Conservation (phyloP, 2,329 filamentous ascomycete species). For the Pseudogymnoascus sp. region DNA sequence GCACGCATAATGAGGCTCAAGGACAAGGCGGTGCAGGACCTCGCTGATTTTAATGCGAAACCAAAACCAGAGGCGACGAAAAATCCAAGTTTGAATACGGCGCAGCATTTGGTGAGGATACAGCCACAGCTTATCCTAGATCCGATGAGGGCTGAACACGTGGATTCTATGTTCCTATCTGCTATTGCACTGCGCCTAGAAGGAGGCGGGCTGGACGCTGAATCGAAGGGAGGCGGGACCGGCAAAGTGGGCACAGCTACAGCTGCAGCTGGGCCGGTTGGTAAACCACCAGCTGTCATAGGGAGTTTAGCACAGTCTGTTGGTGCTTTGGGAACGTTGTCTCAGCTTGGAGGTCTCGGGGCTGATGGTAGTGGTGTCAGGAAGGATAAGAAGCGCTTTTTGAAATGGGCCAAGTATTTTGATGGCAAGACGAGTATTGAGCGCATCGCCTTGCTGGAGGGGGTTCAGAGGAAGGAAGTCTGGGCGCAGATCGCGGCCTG, state of each 20-base stretch:
- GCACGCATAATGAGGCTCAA: conserved; percentile 53
- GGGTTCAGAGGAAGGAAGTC: conserved; percentile 75
- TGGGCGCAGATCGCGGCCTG: conserved; percentile 58
- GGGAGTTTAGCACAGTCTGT: conserved; percentile 13
- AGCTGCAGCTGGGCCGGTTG: background rate
- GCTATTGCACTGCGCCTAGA: conserved; percentile 46
- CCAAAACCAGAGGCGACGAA: conserved; percentile 39
- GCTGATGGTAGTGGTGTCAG: background rate
- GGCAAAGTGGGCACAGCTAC: background rate
- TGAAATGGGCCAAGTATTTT: conserved; percentile 71
- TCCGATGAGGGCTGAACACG: conserved; percentile 67
- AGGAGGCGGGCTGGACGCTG: conserved; percentile 14
- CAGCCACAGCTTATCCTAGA: conserved; percentile 63
- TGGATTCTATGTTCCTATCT: conserved; percentile 65
- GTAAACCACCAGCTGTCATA: conserved; percentile 11
- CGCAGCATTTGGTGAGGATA: conserved; percentile 47
- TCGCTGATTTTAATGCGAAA: conserved; percentile 33
- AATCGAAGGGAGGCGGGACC: background rate
- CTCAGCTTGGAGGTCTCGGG: background rate
- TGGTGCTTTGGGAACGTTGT: background rate
- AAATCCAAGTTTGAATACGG: conserved; percentile 48
- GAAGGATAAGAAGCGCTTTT: conserved; percentile 56
- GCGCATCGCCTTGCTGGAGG: conserved; percentile 75
- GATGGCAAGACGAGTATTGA: conserved; percentile 80
- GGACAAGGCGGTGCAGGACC: conserved; percentile 44